Percentiles rank a stretch among this genome's conserved stretches.
Evolutionary conservation across 805 yeast species (phyloP).

Genomic region (Metschnikowia proteae): DNA sequence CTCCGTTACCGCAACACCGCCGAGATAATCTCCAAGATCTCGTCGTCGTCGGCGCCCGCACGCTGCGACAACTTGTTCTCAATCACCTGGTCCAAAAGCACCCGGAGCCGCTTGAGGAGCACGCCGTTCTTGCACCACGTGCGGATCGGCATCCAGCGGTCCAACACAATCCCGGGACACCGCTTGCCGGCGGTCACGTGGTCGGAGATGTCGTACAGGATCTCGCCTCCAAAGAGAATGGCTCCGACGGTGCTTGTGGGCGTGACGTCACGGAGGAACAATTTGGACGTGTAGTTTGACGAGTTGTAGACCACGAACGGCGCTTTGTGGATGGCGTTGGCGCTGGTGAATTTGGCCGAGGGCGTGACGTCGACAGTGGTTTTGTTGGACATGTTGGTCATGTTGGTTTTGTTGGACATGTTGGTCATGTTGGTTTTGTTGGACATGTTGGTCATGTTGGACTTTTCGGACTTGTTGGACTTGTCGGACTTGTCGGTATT

Average conservation of each 20-base stretch:
- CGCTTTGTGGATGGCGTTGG: constrained; percentile 38
- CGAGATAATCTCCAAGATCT: constrained; percentile 22
- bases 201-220: constrained; percentile 52
- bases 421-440: too few species aligned
- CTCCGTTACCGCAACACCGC: constrained; percentile 8
- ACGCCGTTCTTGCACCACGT: constrained; percentile 97
- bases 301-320: constrained; percentile 62
- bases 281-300: constrained; percentile 61
- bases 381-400: too few species aligned
- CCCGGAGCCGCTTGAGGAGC: constrained; percentile 64
- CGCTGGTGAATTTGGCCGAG: constrained; percentile 15
- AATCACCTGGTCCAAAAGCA: constrained; percentile 63
- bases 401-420: too few species aligned
- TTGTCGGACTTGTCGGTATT: constrained; percentile 14
- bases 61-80: constrained; percentile 50
- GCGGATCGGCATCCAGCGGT: constrained; percentile 83
- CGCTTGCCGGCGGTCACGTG: constrained; percentile 42
- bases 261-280: constrained; percentile 71
- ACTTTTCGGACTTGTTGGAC: too few species aligned
- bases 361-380: constrained; percentile 42
- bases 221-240: constrained; percentile 76
- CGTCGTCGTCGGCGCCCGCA: constrained; percentile 17
- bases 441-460: too few species aligned
- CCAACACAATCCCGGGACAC: constrained; percentile 82
- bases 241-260: constrained; percentile 73